Base-by-base conservation (phyloP, 306 rosid species). In the Sphenostylis stenocarpa region DNA sequence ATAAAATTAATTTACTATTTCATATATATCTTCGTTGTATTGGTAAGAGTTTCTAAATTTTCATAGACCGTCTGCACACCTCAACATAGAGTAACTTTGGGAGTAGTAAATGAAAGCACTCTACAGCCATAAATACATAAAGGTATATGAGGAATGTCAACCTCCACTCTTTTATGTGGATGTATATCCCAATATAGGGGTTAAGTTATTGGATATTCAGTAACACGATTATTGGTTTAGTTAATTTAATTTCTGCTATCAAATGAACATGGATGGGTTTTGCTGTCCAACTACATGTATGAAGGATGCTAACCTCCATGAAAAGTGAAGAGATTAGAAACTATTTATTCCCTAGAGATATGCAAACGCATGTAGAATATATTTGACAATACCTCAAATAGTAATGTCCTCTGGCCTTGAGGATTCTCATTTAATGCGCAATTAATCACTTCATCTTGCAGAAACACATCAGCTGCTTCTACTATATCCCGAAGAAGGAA, bases 401-500 rank as follows among this genome's bases (percentile, higher is more conserved):
- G 82, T 15, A 66, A 33, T 14, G 36, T 72, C 29, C 76, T 67
- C 79, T 81, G 86, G 76, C 70, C 58, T 47, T 72, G 85, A 53
- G 67, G 88, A 31, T 73, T 82, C 79, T 88, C 90, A 51, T 82
- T 80, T 44, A 79, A 83, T 41, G 73, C 52, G 57, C 76, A 72
- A 23, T 76, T 85, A 48, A 86, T 79, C 68, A 90, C 84, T 88
- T 95, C 91, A 72, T 90, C 93, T 73, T 87, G 82, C 80, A 95
- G 72, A 72, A 87, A 87, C 23, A 81, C 80, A 79, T 92, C 92
- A 68, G 93, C 90, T 23, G 90, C 93, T 66, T 76, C 85, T 65
- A 92, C 80, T 72, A 92, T 88, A 83, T 95, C 97, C 24, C 88
- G 90, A 43, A 91, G 83, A 75, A 95, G 92, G 87, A 87, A 92